phyloP scores from a whole-genome alignment of 2,329 filamentous ascomycete genomes.

The Diaporthe velutina region DNA sequence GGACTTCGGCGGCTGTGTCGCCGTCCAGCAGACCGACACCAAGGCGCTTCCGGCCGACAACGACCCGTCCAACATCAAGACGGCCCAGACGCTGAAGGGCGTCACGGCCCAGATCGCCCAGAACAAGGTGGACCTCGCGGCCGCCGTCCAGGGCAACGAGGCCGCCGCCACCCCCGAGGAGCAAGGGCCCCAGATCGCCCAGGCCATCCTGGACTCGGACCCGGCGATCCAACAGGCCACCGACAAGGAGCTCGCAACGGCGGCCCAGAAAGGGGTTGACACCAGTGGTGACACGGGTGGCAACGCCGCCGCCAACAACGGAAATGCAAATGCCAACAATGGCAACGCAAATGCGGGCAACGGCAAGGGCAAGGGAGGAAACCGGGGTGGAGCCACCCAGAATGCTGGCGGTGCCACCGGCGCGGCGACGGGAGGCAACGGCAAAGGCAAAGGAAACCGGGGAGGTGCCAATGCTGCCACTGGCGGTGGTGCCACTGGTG shows the following conservation, averaged over 20 bases:
- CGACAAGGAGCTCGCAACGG: conserved; percentile 12
- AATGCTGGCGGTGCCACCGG: neutral
- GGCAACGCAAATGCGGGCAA: conserved; percentile 4
- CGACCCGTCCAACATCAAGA: conserved; percentile 56
- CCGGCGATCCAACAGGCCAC: conserved; percentile 11
- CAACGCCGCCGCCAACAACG: neutral
- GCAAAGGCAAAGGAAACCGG: neutral
- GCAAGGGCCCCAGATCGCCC: conserved; percentile 40
- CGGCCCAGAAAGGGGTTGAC: conserved; percentile 8
- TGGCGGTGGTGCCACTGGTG: neutral
- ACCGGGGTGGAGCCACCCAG: neutral
- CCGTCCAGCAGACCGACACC: conserved; percentile 64
- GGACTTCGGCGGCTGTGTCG: conserved; percentile 65
- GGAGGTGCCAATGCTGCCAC: neutral
- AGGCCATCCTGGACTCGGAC: conserved; percentile 32
- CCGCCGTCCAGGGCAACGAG: conserved; percentile 57
- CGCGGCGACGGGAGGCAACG: neutral
- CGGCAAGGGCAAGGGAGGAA: conserved; percentile 22
- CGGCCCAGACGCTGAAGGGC: conserved; percentile 56
- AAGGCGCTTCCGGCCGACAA: conserved; percentile 51
- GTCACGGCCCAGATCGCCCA: conserved; percentile 61
- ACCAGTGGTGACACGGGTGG: neutral
- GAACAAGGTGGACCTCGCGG: conserved; percentile 63
- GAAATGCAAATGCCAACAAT: neutral
- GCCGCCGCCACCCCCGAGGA: conserved; percentile 48